Conservation (phyloP, 2,329 filamentous ascomycete species). For the Exophiala aquamarina region DNA sequence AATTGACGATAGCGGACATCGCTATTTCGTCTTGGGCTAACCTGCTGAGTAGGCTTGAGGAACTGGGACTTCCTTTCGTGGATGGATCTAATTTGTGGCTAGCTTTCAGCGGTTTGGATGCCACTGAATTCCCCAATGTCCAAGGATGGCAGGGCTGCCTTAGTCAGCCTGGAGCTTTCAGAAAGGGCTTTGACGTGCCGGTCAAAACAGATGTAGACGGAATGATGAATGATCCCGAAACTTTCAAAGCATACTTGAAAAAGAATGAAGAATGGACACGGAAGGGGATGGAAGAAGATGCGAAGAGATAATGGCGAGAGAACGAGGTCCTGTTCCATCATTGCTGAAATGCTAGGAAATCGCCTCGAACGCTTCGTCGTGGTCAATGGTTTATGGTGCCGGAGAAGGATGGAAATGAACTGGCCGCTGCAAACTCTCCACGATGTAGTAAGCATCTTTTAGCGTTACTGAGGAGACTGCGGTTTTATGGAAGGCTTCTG, state of each 20-base stretch:
- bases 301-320: slow-evolving; percentile 41
- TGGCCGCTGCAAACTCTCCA: neutral
- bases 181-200: slow-evolving; percentile 10
- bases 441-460: neutral
- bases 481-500: neutral
- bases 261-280: slow-evolving; percentile 64
- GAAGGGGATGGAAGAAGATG: slow-evolving; percentile 67
- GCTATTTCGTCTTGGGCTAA: slow-evolving; percentile 11
- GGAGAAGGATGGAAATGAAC: too few species aligned
- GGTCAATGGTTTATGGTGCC: too few species aligned
- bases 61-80: neutral
- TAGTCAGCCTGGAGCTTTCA: slow-evolving; percentile 12
- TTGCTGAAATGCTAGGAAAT: too few species aligned
- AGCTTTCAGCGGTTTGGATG: slow-evolving; percentile 12
- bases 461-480: neutral
- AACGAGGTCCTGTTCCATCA: too few species aligned
- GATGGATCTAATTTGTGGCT: neutral
- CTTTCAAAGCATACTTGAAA: slow-evolving; percentile 9
- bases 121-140: slow-evolving; percentile 23
- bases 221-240: slow-evolving; percentile 7
- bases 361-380: too few species aligned
- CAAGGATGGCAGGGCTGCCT: slow-evolving; percentile 24
- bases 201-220: slow-evolving; percentile 14
- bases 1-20: slow-evolving; percentile 64
- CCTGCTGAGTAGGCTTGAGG: neutral